Conservation (phyloP, 2,329 filamentous ascomycete species). For the Aspergillus candidus region DNA sequence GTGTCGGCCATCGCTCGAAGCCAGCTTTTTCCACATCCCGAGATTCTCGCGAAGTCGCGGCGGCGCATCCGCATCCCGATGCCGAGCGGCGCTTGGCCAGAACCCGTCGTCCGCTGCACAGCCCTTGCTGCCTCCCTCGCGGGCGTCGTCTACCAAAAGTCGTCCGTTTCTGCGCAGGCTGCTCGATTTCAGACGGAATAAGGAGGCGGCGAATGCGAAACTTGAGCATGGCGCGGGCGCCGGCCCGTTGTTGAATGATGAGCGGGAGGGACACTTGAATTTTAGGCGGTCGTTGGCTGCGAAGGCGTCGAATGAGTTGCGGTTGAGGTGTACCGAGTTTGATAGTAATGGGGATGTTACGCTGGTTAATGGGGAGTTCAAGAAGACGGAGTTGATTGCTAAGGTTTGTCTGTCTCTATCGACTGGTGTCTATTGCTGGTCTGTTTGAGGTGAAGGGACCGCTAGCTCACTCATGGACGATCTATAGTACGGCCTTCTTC, state of each 20-base stretch:
- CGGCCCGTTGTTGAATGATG: constrained; percentile 53
- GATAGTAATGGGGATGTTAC: constrained; percentile 89
- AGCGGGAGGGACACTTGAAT: constrained; percentile 58
- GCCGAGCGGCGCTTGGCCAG: constrained; percentile 6
- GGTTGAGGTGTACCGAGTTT: constrained; percentile 88
- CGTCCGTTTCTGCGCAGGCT: constrained; percentile 33
- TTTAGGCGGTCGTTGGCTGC: constrained; percentile 63
- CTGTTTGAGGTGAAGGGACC: constrained; percentile 45
- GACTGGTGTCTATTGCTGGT: constrained; percentile 48
- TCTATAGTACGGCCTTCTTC: constrained; percentile 77
- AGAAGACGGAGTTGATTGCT: constrained; percentile 93
- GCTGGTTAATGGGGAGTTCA: constrained; percentile 89
- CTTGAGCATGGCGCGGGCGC: constrained; percentile 48
- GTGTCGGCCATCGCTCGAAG: constrained; percentile 22
- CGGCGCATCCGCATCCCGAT: constrained; percentile 5
- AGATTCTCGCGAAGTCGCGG: constrained; percentile 7
- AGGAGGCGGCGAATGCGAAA: constrained; percentile 32
- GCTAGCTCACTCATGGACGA: constrained; percentile 1
- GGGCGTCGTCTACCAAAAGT: constrained; percentile 27
- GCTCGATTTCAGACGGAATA: constrained; percentile 30
- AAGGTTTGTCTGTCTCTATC: constrained; percentile 69
- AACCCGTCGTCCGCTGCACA: constrained; percentile 4
- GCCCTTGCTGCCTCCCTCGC: constrained; percentile 13
- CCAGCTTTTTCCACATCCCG: constrained; percentile 25
- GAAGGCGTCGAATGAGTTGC: constrained; percentile 76